Evolutionary conservation across 192 early-diverging fungal species (phyloP), one percentile per base, ranked within the genome.

Genomic region (Backusella circina): DNA sequence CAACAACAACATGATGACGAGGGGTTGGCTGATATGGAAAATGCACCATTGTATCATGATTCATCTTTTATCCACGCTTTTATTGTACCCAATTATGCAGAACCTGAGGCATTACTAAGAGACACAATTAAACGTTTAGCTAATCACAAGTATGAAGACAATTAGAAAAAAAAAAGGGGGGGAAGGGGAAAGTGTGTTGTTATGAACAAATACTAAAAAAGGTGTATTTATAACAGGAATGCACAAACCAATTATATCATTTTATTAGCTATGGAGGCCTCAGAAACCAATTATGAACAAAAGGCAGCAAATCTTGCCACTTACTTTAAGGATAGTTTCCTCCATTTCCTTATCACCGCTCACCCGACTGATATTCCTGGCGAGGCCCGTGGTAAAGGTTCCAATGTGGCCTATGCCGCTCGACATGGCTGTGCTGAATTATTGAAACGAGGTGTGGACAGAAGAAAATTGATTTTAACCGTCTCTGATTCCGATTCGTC

Each of bases 181-280:
- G n/a, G 15, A 50, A 18, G 61, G 38, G 54, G 23, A 16, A 26
- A n/a, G 37, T 7, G 5, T 75, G 15, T 54, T 41, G 23, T 54
- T 54, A 26, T 54, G 21, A 54, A 41, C 7, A 54, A 39, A 71
- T 47, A 47, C 16, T 47, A 28, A 64, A 61, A 65, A 32, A 33
- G 23, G 36, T 0, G 26, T 38, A 21, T 51, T n/a, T n/a, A n/a
- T n/a, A n/a, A 33, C 35, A 82, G 84, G 39, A 84, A 84, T 70
- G 80, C 86, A 28, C 77, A 72, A 71, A 83, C 73, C 66, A 83
- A 86, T 57, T 85, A 88, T 79, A 74, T 88, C 74, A 83, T 93
- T 51, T 84, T 92, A 67, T 79, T 93, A 9, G 92, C 92, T 23
- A 94, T 94, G 92, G 92, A 94, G 80, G 90, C 86, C 33, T 83